A percentile compares a stretch with the other conserved stretches of the same genome.
Evolutionary conservation across 2,329 filamentous ascomycete genomes (phyloP).

Genomic region (Calonectria pseudoreteaudii): DNA sequence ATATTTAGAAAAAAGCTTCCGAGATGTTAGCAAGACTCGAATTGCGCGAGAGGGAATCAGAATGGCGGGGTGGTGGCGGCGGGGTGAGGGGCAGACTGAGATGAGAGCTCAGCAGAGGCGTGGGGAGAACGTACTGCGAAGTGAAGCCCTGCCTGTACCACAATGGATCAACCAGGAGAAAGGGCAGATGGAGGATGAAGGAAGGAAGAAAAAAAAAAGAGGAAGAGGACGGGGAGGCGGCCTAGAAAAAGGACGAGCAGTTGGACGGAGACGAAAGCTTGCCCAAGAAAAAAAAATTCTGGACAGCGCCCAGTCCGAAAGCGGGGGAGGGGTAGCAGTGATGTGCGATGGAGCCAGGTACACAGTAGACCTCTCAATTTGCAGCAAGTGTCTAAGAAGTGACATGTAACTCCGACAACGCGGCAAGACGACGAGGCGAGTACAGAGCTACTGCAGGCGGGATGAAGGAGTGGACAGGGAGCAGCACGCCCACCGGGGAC

Average conservation of each 20-base stretch:
- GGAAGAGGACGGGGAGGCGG: slow-evolving; percentile 34
- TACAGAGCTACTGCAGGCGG: slow-evolving; percentile 9
- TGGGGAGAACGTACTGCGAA: slow-evolving; percentile 34
- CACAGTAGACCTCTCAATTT: background rate
- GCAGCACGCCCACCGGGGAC: slow-evolving; percentile 6
- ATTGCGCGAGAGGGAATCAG: slow-evolving; percentile 20
- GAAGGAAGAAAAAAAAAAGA: slow-evolving; percentile 35
- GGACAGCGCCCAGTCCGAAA: slow-evolving; percentile 46
- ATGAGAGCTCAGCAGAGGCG: background rate
- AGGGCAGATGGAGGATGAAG: slow-evolving; percentile 31
- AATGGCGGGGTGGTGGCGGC: slow-evolving; percentile 40
- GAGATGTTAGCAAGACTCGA: slow-evolving; percentile 25
- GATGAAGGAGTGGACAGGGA: slow-evolving; percentile 6
- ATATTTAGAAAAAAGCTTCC: slow-evolving; percentile 27
- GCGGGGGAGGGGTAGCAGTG: slow-evolving; percentile 50
- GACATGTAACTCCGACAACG: background rate
- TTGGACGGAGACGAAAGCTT: slow-evolving; percentile 31
- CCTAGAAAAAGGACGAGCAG: slow-evolving; percentile 34
- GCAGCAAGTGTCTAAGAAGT: background rate
- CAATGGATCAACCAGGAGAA: slow-evolving; percentile 43
- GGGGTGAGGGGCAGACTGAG: slow-evolving; percentile 40
- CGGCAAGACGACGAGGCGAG: slow-evolving; percentile 2
- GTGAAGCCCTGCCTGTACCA: slow-evolving; percentile 44
- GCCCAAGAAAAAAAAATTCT: slow-evolving; percentile 40
- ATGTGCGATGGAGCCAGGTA: slow-evolving; percentile 16